Evolutionary conservation across 2,329 filamentous ascomycete genomes (phyloP).

Genomic region (Botrytis tulipae): DNA sequence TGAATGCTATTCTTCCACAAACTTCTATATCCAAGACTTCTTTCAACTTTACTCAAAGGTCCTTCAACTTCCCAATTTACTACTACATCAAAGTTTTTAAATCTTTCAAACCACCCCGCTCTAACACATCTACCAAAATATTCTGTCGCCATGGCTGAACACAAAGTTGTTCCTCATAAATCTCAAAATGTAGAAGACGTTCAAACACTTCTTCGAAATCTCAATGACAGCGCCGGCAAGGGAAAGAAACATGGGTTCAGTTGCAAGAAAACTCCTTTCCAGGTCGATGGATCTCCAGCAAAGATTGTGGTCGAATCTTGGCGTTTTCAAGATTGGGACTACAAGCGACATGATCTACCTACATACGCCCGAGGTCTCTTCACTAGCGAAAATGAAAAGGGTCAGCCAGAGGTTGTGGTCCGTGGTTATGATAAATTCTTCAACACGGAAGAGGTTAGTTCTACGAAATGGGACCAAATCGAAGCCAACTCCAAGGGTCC

Average conservation of each 20-base stretch:
- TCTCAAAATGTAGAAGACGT: constrained; percentile 70
- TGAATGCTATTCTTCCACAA: background rate
- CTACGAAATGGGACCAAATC: constrained; percentile 82
- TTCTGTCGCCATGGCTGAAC: constrained; percentile 49
- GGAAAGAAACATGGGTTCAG: constrained; percentile 61
- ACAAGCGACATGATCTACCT: constrained; percentile 81
- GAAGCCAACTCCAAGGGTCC: constrained; percentile 73
- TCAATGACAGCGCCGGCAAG: constrained; percentile 55
- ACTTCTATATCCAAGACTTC: background rate
- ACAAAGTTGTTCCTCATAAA: constrained; percentile 56
- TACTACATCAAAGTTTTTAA: background rate
- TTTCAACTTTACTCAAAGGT: background rate
- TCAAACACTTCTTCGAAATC: constrained; percentile 43
- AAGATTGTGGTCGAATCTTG: constrained; percentile 79
- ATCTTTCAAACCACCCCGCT: background rate
- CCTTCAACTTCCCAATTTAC: background rate
- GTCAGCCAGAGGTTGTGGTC: constrained; percentile 73
- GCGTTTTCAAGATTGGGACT: constrained; percentile 93
- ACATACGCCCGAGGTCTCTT: constrained; percentile 94
- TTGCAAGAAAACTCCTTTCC: constrained; percentile 78
- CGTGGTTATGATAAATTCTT: constrained; percentile 99
- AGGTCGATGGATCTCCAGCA: constrained; percentile 60
- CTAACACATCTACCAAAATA: background rate
- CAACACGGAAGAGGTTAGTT: constrained; percentile 78
- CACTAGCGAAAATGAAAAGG: constrained; percentile 67